Evolutionary conservation across 768 basidiomycete genomes (phyloP).

Genomic region (Butyriboletus loyo): DNA sequence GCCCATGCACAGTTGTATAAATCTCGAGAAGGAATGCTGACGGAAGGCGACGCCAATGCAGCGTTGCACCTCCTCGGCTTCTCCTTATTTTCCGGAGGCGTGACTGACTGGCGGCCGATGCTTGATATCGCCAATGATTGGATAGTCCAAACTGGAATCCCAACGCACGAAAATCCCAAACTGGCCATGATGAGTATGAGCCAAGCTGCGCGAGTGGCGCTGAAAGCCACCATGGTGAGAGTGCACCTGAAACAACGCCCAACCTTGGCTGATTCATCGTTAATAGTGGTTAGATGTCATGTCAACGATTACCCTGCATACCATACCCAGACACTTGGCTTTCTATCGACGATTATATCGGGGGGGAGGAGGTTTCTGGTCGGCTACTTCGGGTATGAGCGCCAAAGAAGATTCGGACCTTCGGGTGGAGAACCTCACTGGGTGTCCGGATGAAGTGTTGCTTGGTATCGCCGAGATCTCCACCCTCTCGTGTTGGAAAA

Average conservation of each 20-base stretch:
- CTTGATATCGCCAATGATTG: constrained; percentile 74
- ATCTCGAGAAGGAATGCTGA: constrained; percentile 50
- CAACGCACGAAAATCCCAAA: constrained; percentile 62
- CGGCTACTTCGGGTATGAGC: constrained; percentile 28
- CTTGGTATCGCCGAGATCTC: constrained; percentile 74
- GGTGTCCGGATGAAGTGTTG: constrained; percentile 77
- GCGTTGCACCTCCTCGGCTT: constrained; percentile 75
- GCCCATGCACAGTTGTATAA: constrained; percentile 64
- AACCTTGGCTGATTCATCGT: constrained; percentile 15
- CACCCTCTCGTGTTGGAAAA: constrained; percentile 74
- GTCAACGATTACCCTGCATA: constrained; percentile 57
- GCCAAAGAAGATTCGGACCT: constrained; percentile 42
- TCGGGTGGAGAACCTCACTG: constrained; percentile 66
- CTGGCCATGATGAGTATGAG: constrained; percentile 54
- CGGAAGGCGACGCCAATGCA: constrained; percentile 71
- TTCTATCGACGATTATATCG: constrained; percentile 68
- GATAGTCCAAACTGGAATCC: constrained; percentile 65
- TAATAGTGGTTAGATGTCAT: constrained; percentile 77
- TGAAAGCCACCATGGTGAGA: constrained; percentile 74
- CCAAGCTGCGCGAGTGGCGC: constrained; percentile 50
- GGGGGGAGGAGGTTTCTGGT: constrained; percentile 46
- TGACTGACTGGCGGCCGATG: constrained; percentile 65
- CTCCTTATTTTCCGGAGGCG: constrained; percentile 66
- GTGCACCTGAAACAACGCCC: neutral
- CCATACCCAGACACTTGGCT: constrained; percentile 60